Evolutionary conservation across 805 yeast species (phyloP), one percentile per base, ranked within the genome.

Genomic region (Candida quercuum): DNA sequence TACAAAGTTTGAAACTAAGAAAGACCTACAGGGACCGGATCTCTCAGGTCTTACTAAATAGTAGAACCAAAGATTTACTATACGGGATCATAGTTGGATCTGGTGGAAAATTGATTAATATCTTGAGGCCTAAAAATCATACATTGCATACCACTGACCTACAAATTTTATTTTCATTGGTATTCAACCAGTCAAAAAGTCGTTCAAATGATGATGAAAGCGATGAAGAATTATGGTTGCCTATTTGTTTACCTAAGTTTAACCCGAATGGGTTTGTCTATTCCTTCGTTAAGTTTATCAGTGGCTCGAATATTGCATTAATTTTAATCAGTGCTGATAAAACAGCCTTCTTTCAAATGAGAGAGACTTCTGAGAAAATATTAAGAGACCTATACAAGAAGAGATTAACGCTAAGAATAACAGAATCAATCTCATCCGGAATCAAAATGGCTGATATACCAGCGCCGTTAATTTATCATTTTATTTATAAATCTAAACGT

Each of bases 211-310:
- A 67, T 39, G 84, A 84, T 47, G 96, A 89, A 52, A 58, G 57
- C 14, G 64, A 67, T 40, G 84, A 84, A 47, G 96, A 89, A 52
- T 75, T 87, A 40, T 93, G 98, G 98, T 74, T 86, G 11, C 99
- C 99, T 0, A 69, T 91, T 1, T 91, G 99, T 59, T 69, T 91
- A 56, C 96, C 98, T 1, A 78, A 84, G 48, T 91, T 91, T 65
- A 91, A 93, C 54, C 64, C 86, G 2, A 78, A 79, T 45, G 99
- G 99, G 9, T 93, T 89, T 51, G 61, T 91, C 6, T 85, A 93
- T 53, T 78, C 87, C 11, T 86, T 83, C 51, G 83, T 88, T 31
- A 79, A 78, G 40, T 78, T 78, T 46, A 54, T 81, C 16, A 29
- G 11, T 33, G 70, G 69, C 34, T 45, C 64, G 25, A 29, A 20